A percentile compares a stretch with the other conserved stretches of the same genome.
Evolutionary conservation across 805 yeast species (phyloP).

Genomic region (Hanseniaspora nectarophila): DNA sequence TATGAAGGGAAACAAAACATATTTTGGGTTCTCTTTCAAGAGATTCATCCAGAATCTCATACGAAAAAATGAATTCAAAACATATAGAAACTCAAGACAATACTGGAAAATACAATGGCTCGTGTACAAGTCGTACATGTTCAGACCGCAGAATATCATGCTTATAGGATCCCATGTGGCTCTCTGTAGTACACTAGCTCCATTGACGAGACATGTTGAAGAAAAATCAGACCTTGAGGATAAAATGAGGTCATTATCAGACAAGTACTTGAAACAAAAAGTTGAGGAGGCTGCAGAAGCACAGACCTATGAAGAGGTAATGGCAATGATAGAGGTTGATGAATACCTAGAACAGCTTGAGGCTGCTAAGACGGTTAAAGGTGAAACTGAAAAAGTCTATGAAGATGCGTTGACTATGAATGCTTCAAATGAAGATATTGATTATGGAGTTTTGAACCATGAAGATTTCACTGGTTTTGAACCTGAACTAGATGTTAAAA

Average conservation of each 20-base stretch:
- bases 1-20: background rate
- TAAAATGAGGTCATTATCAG: background rate
- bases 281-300: background rate
- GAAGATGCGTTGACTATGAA: background rate
- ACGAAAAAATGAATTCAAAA: background rate
- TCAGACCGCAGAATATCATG: conserved; percentile 6
- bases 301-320: background rate
- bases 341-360: background rate
- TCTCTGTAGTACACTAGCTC: background rate
- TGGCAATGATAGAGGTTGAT: background rate
- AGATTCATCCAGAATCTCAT: conserved; percentile 6
- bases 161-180: conserved; percentile 1
- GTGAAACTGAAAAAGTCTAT: background rate
- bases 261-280: background rate
- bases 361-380: background rate
- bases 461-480: conserved; percentile 4
- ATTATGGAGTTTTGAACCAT: background rate
- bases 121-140: conserved; percentile 10
- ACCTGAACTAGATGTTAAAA: background rate
- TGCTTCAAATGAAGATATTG: background rate
- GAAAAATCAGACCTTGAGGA: background rate
- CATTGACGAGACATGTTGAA: background rate
- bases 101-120: conserved; percentile 11
- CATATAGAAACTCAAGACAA: background rate
- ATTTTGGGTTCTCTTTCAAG: background rate